These are phyloP conservation scores for Cairneyella variabilis DNA, from an alignment of 495 filamentous ascomycete species.

Conservation along the genomic window DNA sequence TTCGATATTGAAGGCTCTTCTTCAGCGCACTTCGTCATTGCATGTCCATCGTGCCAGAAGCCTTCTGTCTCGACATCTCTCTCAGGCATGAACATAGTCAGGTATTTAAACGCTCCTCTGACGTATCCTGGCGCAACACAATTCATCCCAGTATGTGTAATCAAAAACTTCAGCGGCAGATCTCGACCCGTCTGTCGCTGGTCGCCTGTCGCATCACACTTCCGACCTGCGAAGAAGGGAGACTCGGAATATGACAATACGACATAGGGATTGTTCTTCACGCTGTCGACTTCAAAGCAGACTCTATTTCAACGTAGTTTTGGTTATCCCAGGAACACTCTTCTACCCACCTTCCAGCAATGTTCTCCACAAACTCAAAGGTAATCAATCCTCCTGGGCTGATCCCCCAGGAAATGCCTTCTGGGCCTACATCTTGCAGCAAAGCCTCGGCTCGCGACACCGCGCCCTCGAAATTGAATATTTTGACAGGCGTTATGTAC, in stretches of 20 bases:
- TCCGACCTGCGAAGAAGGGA: constrained; percentile 28
- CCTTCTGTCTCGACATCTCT: constrained; percentile 14
- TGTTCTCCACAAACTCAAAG: constrained; percentile 37
- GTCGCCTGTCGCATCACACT: constrained; percentile 33
- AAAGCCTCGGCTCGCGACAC: constrained; percentile 11
- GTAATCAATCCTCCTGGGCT: constrained; percentile 32
- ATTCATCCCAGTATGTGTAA: constrained; percentile 27
- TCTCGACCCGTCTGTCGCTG: constrained; percentile 27
- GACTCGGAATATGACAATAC: constrained; percentile 36
- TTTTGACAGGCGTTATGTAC: constrained; percentile 21
- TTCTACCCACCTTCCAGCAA: constrained; percentile 31
- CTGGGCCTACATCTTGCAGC: constrained; percentile 12
- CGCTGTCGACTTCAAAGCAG: constrained; percentile 26
- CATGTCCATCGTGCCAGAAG: constrained; percentile 21
- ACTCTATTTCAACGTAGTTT: constrained; percentile 13
- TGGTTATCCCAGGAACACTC: background rate
- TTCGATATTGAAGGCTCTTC: too few species aligned
- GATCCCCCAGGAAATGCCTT: constrained; percentile 22
- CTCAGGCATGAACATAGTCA: constrained; percentile 31
- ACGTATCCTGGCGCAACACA: constrained; percentile 32
- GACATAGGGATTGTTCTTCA: constrained; percentile 26
- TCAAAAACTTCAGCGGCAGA: constrained; percentile 28
- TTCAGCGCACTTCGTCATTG: background rate
- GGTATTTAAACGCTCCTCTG: constrained; percentile 36
- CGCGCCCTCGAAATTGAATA: constrained; percentile 20